These are phyloP conservation scores for Mycena albidolilacea DNA, from an alignment of 768 basidiomycete genomes.

Conservation along the genomic window DNA sequence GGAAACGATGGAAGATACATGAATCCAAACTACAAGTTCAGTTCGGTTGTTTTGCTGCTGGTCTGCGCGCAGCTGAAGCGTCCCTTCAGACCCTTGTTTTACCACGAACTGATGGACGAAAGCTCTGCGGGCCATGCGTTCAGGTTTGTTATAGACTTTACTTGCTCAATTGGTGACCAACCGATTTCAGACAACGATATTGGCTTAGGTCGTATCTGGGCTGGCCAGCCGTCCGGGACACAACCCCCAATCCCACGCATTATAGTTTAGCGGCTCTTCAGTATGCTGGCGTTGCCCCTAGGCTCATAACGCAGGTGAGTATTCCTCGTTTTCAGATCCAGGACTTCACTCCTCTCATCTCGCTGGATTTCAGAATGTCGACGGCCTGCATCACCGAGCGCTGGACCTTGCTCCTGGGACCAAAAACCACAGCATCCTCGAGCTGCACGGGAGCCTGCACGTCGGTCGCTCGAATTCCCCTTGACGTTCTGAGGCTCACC, in stretches of 20 bases:
- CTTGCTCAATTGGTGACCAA: constrained; percentile 10
- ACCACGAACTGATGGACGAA: constrained; percentile 86
- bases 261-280: constrained; percentile 89
- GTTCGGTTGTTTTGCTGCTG: background rate
- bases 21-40: constrained; percentile 90
- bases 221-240: constrained; percentile 89
- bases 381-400: constrained; percentile 92
- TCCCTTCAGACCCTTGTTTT: constrained; percentile 75
- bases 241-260: constrained; percentile 91
- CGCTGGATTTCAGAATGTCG: constrained; percentile 76
- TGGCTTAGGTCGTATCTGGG: constrained; percentile 90
- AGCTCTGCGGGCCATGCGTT: constrained; percentile 78
- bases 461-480: constrained; percentile 56
- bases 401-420: constrained; percentile 59
- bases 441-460: constrained; percentile 92
- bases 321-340: constrained; percentile 43
- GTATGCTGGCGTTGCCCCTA: constrained; percentile 70
- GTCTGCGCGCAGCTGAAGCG: constrained; percentile 6
- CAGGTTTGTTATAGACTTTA: constrained; percentile 60
- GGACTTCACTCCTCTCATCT: background rate
- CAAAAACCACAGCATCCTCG: constrained; percentile 69
- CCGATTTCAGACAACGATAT: constrained; percentile 79
- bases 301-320: constrained; percentile 82
- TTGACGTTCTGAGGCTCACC: constrained; percentile 1
- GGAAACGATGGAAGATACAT: constrained; percentile 89